A percentile compares a stretch with the other conserved stretches of the same genome.
These are phyloP conservation scores for Maudiozyma barnettii DNA, from an alignment of 805 yeast genomes.

Conservation along the genomic window DNA sequence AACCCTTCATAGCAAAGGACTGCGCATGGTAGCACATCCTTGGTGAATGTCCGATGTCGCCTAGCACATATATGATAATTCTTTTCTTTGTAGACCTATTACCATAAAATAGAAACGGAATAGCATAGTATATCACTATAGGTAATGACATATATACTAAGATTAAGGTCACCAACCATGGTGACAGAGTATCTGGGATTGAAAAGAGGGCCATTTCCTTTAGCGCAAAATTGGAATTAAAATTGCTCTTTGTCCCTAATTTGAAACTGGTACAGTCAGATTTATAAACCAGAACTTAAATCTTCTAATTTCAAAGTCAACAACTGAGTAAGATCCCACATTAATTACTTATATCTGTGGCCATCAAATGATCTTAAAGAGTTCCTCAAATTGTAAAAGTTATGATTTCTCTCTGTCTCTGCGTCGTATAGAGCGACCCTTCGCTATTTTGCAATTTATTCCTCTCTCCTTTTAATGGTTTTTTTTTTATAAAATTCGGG, in stretches of 20 bases:
- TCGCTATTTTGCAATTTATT: no score
- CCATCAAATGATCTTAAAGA: no score
- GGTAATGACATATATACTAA: slow-evolving; percentile 38
- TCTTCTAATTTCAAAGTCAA: no score
- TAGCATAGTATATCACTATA: slow-evolving; percentile 22
- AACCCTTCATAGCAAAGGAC: slow-evolving; percentile 60
- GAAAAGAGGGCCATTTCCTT: not conserved
- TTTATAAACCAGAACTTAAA: no score
- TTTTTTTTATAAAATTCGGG: no score
- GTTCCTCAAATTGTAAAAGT: no score
- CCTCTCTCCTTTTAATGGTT: no score
- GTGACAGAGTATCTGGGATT: slow-evolving; percentile 1
- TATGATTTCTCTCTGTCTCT: no score
- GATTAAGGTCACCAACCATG: slow-evolving; percentile 11
- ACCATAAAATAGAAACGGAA: slow-evolving; percentile 31
- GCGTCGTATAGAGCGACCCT: no score
- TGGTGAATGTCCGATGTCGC: slow-evolving; percentile 93
- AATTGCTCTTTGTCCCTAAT: not conserved
- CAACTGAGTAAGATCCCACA: no score
- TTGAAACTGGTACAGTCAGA: not conserved
- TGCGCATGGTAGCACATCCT: slow-evolving; percentile 86
- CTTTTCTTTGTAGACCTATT: slow-evolving; percentile 36
- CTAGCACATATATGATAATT: slow-evolving; percentile 73
- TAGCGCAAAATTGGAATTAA: not conserved
- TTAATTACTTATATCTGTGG: no score